Evolutionary conservation across 1,284 basidiomycete genomes (phyloP), one percentile per base, ranked within the genome.

Genomic region (Trametes hirsuta): DNA sequence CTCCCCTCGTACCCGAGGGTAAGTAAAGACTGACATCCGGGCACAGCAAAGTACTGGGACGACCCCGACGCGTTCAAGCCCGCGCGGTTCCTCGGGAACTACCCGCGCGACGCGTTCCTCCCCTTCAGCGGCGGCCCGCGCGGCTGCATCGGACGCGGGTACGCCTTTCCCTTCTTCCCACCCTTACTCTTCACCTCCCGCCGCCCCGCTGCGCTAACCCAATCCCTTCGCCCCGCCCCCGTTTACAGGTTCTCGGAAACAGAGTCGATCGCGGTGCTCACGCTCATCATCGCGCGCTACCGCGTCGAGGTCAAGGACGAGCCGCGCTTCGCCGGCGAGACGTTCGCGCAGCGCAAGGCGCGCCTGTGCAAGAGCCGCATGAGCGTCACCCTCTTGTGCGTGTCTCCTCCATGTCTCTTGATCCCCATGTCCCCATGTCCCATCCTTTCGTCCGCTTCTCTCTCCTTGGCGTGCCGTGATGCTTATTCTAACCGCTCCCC

Each of bases 121-220:
- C 76, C 79, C 5, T 83, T 81, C 72, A 69, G 68, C 55, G 68
- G 65, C 10, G 71, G 74, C 12, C 63, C 71, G 18, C 70, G 79
- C 36, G 73, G 74, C n/a, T 81, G 80, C 64, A 72, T 81, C 47
- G 80, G 79, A 0, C 72, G 77, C 47, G 56, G 75, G 62, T 79
- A 71, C 55, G 76, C 49, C n/a, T 22, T 6, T 15, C 14, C 12
- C 22, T 21, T 41, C 37, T 6, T 30, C 22, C 5, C 21, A 15
- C 21, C 18, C 21, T 12, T 12, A 18, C 47, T 10, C 24, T 11
- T 34, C 21, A 8, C n/a, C 18, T 18, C 18, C 18, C 18, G 18
- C 18, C 18, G 18, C 18, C 18, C 18, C 18, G 18, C 18, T 18
- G 18, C 18, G 18, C 1, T 18, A 18, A 18, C 18, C 18, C 18